Evolutionary conservation across 495 filamentous ascomycete species (phyloP), one percentile per base, ranked within the genome.

Genomic region (Lepraria neglecta): DNA sequence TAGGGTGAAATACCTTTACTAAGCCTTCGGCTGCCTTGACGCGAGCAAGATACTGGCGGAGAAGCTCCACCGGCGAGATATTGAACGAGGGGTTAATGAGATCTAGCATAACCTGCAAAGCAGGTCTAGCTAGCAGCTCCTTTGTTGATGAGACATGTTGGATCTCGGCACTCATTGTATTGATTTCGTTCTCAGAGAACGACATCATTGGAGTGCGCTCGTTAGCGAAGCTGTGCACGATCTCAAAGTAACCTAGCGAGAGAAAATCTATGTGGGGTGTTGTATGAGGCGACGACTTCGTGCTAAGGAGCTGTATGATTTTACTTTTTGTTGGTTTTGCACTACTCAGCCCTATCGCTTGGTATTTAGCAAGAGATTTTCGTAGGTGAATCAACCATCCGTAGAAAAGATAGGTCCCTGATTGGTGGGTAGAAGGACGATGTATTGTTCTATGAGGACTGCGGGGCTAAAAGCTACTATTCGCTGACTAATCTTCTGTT

Each of bases 121-220:
- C 48, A 28, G 48, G 21, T 33, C 48, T 31, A 28, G 48, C 48
- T 28, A 52, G 48, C 24, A 52, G 48, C 4, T 4, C 24, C 48
- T 52, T 52, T 12, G 48, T 52, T 3, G 48, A 28, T 52, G 48
- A 33, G 2, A 52, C 24, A 11, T 52, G 48, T 33, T 52, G 48
- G 30, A 52, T 52, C 30, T 52, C 48, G 17, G 24, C 30, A n/a
- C 17, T 4, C 30, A 52, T 28, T 4, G 48, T 19, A 9, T 28
- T 52, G 24, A 47, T 31, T 62, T 31, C 56, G 15, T 46, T 46
- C 10, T 46, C 44, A 17, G 12, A 46, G 44, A 46, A 11, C 44
- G 44, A 46, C 44, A 46, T 46, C 44, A n/a, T 46, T 46, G 44
- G 44, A 46, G 44, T 46, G 44, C 12, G 15, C 44, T 46, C 44